A percentile compares a stretch with the other conserved stretches of the same genome.
Evolutionary conservation across 495 filamentous ascomycete genomes (phyloP).

Genomic region (Aspergillus funiculosus): DNA sequence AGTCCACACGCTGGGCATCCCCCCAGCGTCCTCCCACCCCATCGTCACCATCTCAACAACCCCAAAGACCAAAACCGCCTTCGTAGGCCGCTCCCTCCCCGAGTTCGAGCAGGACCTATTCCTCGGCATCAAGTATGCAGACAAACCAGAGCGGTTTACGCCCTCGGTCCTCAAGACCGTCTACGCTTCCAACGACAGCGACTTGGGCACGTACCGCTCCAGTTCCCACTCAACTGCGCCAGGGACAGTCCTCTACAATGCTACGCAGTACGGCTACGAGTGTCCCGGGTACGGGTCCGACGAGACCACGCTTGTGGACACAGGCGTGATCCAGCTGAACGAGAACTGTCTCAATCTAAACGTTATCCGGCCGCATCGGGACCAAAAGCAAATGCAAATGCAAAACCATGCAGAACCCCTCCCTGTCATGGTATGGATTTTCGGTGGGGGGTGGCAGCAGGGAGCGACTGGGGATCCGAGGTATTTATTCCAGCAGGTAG

Average conservation of each 20-base stretch:
- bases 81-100: slow-evolving; percentile 27
- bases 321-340: slow-evolving; percentile 25
- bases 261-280: slow-evolving; percentile 33
- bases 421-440: slow-evolving; percentile 63
- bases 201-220: slow-evolving; percentile 20
- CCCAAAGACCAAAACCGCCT: slow-evolving; percentile 14
- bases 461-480: slow-evolving; percentile 34
- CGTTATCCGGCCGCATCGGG: slow-evolving; percentile 50
- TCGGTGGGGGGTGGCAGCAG: slow-evolving; percentile 52
- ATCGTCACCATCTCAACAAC: slow-evolving; percentile 11
- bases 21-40: background rate
- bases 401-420: slow-evolving; percentile 46
- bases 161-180: slow-evolving; percentile 22
- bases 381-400: too few species aligned
- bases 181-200: slow-evolving; percentile 23
- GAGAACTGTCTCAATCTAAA: slow-evolving; percentile 66
- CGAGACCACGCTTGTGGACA: slow-evolving; percentile 20
- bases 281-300: slow-evolving; percentile 36
- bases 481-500: slow-evolving; percentile 19
- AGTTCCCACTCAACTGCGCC: slow-evolving; percentile 3
- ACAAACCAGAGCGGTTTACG: slow-evolving; percentile 29
- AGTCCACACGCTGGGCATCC: background rate
- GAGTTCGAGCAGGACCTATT: slow-evolving; percentile 32
- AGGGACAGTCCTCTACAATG: slow-evolving; percentile 26
- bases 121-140: slow-evolving; percentile 34